Evolutionary conservation across 1,284 basidiomycete species (phyloP).

Genomic region (Naganishia liquefaciens): DNA sequence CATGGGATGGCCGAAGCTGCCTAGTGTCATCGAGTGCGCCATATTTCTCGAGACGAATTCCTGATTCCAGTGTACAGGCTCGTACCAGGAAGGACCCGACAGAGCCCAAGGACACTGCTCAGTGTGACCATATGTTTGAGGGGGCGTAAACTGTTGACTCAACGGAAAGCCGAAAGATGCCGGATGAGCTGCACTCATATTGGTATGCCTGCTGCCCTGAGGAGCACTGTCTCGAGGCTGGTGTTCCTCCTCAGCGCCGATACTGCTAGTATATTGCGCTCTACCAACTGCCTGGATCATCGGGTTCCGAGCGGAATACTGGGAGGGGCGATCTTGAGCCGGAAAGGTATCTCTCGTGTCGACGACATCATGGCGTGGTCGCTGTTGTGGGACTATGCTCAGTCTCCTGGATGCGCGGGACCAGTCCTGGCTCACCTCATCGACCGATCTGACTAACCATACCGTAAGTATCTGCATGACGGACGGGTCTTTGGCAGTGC

Average conservation of each 20-base stretch:
- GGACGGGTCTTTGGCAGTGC: conserved; percentile 41
- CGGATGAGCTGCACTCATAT: not conserved
- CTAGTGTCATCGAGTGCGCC: no score
- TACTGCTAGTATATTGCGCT: not conserved
- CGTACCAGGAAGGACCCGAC: conserved; percentile 17
- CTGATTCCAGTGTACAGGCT: not conserved
- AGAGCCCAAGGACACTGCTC: not conserved
- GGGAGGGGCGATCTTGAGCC: not conserved
- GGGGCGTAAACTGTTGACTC: not conserved
- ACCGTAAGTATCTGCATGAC: conserved; percentile 47
- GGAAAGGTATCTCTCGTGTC: not conserved
- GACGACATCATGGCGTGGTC: not conserved
- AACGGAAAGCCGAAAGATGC: not conserved
- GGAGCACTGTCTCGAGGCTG: not conserved
- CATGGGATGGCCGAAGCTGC: no score
- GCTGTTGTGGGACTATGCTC: not conserved
- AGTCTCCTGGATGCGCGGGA: not conserved
- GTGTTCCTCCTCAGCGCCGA: not conserved
- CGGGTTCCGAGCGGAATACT: no score
- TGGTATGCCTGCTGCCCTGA: conserved; percentile 4
- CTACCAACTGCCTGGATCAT: no score
- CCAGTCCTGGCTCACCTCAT: conserved; percentile 39
- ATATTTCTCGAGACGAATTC: no score
- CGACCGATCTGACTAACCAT: conserved; percentile 46
- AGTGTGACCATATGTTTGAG: not conserved